These are phyloP conservation scores for Sequoia sempervirens DNA, from an alignment of 75 land plant genomes.

Conservation along the genomic window DNA sequence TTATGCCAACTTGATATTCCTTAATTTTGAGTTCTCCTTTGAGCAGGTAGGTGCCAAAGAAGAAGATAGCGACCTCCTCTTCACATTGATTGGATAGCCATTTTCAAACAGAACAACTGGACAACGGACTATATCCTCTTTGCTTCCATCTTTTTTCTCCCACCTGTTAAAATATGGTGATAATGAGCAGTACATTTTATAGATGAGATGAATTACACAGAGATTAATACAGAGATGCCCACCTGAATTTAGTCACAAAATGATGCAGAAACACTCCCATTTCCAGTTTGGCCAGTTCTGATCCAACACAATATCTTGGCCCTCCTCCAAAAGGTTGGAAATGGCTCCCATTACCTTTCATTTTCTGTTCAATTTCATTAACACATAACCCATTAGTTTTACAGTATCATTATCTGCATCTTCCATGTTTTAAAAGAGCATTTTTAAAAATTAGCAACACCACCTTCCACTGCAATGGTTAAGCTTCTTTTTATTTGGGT, in stretches of 20 bases:
- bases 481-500: neutral
- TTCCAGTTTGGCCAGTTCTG: slow-evolving; percentile 22
- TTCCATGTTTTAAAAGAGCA: too few relatives aligned
- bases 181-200: neutral
- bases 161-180: neutral
- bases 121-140: neutral
- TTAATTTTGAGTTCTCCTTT: too few relatives aligned
- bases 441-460: neutral
- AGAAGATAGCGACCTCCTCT: neutral
- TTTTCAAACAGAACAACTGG: slow-evolving; percentile 1
- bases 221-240: neutral
- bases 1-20: too few relatives aligned
- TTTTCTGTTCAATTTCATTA: neutral
- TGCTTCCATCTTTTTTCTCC: neutral
- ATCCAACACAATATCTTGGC: slow-evolving; percentile 27
- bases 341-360: neutral
- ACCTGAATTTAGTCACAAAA: slow-evolving; percentile 28
- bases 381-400: neutral
- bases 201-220: neutral
- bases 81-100: neutral
- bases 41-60: too few relatives aligned
- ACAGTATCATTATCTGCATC: too few relatives aligned
- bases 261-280: slow-evolving; percentile 23
- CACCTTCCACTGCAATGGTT: neutral
- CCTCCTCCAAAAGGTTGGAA: slow-evolving; percentile 37